Evolutionary conservation across 1,284 basidiomycete genomes (phyloP).

Genomic region (Sphagnurus paluster): DNA sequence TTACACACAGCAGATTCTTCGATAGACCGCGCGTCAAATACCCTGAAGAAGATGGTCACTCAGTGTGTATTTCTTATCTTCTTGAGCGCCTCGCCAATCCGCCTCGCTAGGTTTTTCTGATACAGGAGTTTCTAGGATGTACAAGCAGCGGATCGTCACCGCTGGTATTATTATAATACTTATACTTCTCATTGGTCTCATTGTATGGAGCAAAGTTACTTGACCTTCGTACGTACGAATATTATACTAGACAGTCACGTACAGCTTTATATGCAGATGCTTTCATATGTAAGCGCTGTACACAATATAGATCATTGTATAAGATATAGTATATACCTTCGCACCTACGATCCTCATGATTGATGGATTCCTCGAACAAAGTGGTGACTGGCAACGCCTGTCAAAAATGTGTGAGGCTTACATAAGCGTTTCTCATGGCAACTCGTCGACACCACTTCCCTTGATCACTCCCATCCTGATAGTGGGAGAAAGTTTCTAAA

Average conservation of each 20-base stretch:
- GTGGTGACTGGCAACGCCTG: too few species aligned
- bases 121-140: slow-evolving; percentile 58
- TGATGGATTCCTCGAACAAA: too few species aligned
- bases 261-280: too few species aligned
- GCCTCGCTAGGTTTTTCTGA: slow-evolving; percentile 39
- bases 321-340: too few species aligned
- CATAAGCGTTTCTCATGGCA: too few species aligned
- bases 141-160: slow-evolving; percentile 76
- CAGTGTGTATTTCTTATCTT: slow-evolving; percentile 44
- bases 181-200: slow-evolving; percentile 66
- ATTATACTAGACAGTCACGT: too few species aligned
- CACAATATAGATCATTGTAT: slow-evolving; percentile 10
- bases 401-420: too few species aligned
- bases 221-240: neutral
- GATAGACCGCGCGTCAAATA: slow-evolving; percentile 73
- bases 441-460: too few species aligned
- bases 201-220: slow-evolving; percentile 71
- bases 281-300: slow-evolving; percentile 20
- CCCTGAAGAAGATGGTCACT: slow-evolving; percentile 76
- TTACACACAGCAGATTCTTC: slow-evolving; percentile 69
- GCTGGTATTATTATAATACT: slow-evolving; percentile 70
- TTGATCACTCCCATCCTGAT: too few species aligned
- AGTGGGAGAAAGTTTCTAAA: too few species aligned
- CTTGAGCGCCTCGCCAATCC: slow-evolving; percentile 11
- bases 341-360: too few species aligned